These are phyloP conservation scores for Candida suzukii DNA, from an alignment of 805 yeast species.

Conservation along the genomic window DNA sequence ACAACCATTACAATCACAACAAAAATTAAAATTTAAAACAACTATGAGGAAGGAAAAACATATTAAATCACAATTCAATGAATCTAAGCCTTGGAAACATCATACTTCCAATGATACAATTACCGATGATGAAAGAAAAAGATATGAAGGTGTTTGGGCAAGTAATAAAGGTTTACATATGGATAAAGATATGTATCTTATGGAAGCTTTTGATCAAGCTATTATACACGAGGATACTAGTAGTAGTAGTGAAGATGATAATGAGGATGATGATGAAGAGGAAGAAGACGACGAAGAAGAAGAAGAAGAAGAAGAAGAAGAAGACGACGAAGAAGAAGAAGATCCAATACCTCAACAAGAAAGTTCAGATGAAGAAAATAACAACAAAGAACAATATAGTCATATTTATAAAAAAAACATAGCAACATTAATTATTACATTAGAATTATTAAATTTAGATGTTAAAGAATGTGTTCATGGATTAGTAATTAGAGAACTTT, in stretches of 20 bases:
- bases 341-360: not conserved
- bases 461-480: slow-evolving; percentile 36
- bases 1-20: not conserved
- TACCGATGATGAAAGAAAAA: slow-evolving; percentile 61
- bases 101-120: slow-evolving; percentile 52
- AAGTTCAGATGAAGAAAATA: not conserved
- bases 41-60: slow-evolving; percentile 44
- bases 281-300: not conserved
- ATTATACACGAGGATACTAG: not conserved
- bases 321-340: slow-evolving; percentile 4
- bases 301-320: not conserved
- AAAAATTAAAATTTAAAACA: slow-evolving; percentile 37
- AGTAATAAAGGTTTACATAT: slow-evolving; percentile 70
- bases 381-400: not conserved
- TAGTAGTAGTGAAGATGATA: not conserved
- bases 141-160: slow-evolving; percentile 94
- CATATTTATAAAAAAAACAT: too few species aligned
- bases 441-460: not conserved
- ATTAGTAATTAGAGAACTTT: slow-evolving; percentile 65
- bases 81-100: slow-evolving; percentile 90
- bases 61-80: slow-evolving; percentile 52
- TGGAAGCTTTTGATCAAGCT: not conserved
- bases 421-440: too few species aligned
- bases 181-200: not conserved
- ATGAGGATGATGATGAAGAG: not conserved